Evolutionary conservation across 805 yeast species (phyloP).

Genomic region (Millerago galiae): DNA sequence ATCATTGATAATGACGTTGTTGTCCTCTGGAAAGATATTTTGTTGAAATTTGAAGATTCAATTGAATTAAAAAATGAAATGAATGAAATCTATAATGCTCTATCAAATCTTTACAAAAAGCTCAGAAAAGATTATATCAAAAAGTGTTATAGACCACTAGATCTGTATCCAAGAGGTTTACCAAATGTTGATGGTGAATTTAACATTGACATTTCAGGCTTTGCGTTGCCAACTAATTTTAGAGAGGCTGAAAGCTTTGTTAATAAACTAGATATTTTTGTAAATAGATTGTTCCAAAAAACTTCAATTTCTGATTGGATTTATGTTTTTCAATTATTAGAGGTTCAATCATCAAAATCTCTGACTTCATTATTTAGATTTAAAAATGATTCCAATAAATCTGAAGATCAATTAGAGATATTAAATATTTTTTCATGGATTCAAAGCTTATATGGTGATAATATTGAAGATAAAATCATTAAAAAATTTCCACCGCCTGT

Average conservation of each 20-base stretch:
- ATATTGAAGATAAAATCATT: constrained; percentile 34
- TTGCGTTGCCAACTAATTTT: constrained; percentile 29
- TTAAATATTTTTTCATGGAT: constrained; percentile 70
- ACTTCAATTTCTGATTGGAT: constrained; percentile 74
- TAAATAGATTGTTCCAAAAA: constrained; percentile 49
- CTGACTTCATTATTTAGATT: constrained; percentile 51
- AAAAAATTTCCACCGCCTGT: constrained; percentile 64
- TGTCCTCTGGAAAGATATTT: constrained; percentile 41
- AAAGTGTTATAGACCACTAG: constrained; percentile 57
- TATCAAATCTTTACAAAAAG: constrained; percentile 47
- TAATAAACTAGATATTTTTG: constrained; percentile 54
- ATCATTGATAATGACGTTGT: constrained; percentile 60
- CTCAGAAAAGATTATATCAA: constrained; percentile 65
- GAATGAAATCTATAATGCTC: constrained; percentile 21
- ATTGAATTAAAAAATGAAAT: constrained; percentile 22
- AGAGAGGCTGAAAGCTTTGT: constrained; percentile 55
- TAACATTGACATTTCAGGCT: neutral
- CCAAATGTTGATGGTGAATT: constrained; percentile 6
- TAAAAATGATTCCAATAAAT: constrained; percentile 30
- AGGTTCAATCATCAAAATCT: constrained; percentile 55
- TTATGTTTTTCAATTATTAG: constrained; percentile 64
- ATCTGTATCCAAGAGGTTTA: constrained; percentile 14
- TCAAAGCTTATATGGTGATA: constrained; percentile 44
- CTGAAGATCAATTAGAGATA: constrained; percentile 52
- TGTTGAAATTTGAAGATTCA: constrained; percentile 15